Base-by-base conservation (phyloP, 805 yeast genomes). In the Kuraishia piskuri region DNA sequence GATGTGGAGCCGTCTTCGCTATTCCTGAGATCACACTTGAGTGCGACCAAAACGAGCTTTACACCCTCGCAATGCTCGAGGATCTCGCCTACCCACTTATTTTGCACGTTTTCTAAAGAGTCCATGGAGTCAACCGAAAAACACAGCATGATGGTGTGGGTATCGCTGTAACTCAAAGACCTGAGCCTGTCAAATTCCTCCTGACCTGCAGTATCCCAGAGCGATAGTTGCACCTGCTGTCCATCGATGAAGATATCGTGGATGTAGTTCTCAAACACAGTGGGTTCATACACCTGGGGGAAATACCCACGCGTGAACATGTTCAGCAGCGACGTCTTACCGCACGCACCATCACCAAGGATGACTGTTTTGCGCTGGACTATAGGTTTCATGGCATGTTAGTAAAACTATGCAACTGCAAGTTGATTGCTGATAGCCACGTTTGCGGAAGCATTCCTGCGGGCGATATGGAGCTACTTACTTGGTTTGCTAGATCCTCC, bases 121-220 rank as follows among this genome's bases (percentile, higher is more conserved):
- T 94, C 99, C 36, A 86, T 82, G 3, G 96, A 89, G 69, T 92
- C 99, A 54, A 92, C 90, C 48, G 96, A 83, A 67, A 92, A 92
- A 73, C 99, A 94, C 55, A 92, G 79, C 91, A 92, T 94, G 62
- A 94, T 91, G 63, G 97, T 89, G 70, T 92, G 97, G 2, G 99
- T 94, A 68, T 94, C 98, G 24, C 91, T 84, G 69, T 94, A 94
- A 50, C 96, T 87, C 56, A 92, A 76, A 1, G 97, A 89, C 68
- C 99, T 81, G 68, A 92, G 77, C 58, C 97, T 79, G 68, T 92
- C 99, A 62, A 92, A 92, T 72, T 92, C 99, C 71, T 92, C 99
- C 74, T 92, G 99, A 7, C 99, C 99, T 1, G 99, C 99, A 5
- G 99, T 92, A 68, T 92, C 99, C 99, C 99, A 94, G 53, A 92